These are phyloP conservation scores for Lasiosphaeria hispida DNA, from an alignment of 495 filamentous ascomycete species.

Conservation along the genomic window DNA sequence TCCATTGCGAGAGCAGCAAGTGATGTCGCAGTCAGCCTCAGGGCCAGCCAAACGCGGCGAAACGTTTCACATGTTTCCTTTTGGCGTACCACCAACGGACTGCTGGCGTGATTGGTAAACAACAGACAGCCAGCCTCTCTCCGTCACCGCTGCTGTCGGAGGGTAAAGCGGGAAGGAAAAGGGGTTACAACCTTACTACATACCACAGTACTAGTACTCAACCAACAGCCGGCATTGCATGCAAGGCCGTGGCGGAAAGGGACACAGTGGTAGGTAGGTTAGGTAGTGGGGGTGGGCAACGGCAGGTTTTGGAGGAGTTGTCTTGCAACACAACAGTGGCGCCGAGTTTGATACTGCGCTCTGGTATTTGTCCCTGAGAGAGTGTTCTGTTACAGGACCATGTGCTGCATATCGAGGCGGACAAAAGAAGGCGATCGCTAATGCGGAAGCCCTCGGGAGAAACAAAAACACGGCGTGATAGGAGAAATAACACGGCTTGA, in stretches of 20 bases:
- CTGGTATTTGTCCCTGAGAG: slow-evolving; percentile 7
- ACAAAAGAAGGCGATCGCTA: slow-evolving; percentile 3
- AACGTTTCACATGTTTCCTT: too few relatives aligned
- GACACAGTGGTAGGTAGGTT: too few relatives aligned
- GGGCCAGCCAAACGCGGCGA: too few relatives aligned
- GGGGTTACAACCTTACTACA: neutral
- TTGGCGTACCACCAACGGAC: neutral
- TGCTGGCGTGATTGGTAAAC: neutral
- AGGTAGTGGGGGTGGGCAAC: too few relatives aligned
- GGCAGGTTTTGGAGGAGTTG: too few relatives aligned
- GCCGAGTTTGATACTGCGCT: slow-evolving; percentile 13
- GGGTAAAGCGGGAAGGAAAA: neutral
- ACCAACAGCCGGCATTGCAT: too few relatives aligned
- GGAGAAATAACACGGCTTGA: neutral
- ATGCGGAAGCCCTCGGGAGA: neutral
- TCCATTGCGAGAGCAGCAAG: too few relatives aligned
- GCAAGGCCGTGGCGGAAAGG: too few relatives aligned
- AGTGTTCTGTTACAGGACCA: slow-evolving; percentile 8
- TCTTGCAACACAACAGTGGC: neutral
- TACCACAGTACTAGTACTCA: neutral
- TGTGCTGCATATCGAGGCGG: neutral
- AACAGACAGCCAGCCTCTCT: neutral
- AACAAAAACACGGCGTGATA: slow-evolving; percentile 1
- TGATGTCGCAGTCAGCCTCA: too few relatives aligned
- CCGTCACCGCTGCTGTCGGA: neutral